phyloP scores from a whole-genome alignment of 805 yeast genomes.

The Barnettozyma siamensis region DNA sequence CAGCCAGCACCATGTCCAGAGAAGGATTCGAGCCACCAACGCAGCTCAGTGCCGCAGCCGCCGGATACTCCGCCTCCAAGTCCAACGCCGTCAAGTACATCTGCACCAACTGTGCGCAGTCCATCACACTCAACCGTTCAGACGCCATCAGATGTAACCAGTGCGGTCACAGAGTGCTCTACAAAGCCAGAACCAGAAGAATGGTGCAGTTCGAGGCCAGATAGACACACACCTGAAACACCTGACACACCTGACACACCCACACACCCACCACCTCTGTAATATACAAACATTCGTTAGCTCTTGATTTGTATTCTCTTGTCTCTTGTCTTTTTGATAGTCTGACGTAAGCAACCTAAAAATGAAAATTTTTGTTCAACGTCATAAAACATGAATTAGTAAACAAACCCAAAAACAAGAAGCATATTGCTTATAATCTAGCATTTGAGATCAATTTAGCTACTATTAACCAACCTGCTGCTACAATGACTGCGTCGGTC shows the following conservation, averaged over 20 bases:
- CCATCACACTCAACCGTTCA: conserved; percentile 79
- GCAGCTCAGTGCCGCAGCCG: conserved; percentile 80
- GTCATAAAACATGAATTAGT: conserved; percentile 11
- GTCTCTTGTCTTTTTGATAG: too few relatives aligned
- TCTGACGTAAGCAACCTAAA: not conserved
- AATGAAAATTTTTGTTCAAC: not conserved
- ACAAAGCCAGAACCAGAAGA: conserved; percentile 96
- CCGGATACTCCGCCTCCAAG: conserved; percentile 62
- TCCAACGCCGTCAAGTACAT: conserved; percentile 86
- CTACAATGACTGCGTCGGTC: conserved; percentile 2
- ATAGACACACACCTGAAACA: conserved; percentile 24
- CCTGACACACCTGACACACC: not conserved
- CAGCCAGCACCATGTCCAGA: conserved; percentile 40
- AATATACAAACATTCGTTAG: not conserved
- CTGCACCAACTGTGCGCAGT: conserved; percentile 94
- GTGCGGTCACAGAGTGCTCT: conserved; percentile 96
- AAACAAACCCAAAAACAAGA: conserved; percentile 9
- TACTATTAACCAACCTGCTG: too few relatives aligned
- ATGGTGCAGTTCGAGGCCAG: conserved; percentile 89
- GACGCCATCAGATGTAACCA: conserved; percentile 98
- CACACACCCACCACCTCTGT: not conserved
- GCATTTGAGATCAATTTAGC: too few relatives aligned
- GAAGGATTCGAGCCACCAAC: conserved; percentile 87
- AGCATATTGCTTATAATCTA: too few relatives aligned
- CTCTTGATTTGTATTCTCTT: too few relatives aligned